Base-by-base conservation (phyloP, 2,329 filamentous ascomycete genomes). In the Setomelanomma holmii region DNA sequence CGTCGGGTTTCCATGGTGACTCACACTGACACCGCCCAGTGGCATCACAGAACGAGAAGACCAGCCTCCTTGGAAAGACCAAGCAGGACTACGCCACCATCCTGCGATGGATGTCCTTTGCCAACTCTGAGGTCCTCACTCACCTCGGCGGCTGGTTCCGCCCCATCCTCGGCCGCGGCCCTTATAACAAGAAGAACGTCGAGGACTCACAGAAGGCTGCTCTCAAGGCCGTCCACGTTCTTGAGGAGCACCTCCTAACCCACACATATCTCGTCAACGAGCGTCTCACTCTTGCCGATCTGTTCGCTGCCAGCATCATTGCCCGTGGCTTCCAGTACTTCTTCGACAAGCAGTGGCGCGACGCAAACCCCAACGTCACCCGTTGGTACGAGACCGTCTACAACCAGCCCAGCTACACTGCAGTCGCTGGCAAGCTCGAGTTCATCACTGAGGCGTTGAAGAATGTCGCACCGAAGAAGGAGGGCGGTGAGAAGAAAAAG, bases 31-130 rank as follows among this genome's bases (percentile, higher is more conserved):
- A 27, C 23, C 38, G 14, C 41, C 33, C 75, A 98, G 95, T 99
- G 77, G 92, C 95, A 73, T 98, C 95, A 70, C 95, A 99, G 84
- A 99, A 99, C 80, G 95, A 98, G 89, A 98, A 98, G 89, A 99
- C 95, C 72, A 96, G 92, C 68, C 92, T 99, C 66, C 88, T 99
- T 71, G 95, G 95, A 76, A 98, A 98, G 89, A 99, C 93, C 82
- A 99, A 99, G 89, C 93, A 99, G 85, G 95, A 99, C 87, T 92
- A 98, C 80, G 95, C 95, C 71, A 93, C 93, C 68, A 99, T 99
- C 79, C 85, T 99, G 76, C 91, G 90, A 81, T 99, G 95, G 95
- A 88, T 97, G 89, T 98, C 93, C 64, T 98, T 88, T 82, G 90
- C 89, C 86, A 99, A 98, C 87, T 77, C 80, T 55, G 93, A 99